Conservation (phyloP, 2,329 filamentous ascomycete species). For the Septoria linicola region DNA sequence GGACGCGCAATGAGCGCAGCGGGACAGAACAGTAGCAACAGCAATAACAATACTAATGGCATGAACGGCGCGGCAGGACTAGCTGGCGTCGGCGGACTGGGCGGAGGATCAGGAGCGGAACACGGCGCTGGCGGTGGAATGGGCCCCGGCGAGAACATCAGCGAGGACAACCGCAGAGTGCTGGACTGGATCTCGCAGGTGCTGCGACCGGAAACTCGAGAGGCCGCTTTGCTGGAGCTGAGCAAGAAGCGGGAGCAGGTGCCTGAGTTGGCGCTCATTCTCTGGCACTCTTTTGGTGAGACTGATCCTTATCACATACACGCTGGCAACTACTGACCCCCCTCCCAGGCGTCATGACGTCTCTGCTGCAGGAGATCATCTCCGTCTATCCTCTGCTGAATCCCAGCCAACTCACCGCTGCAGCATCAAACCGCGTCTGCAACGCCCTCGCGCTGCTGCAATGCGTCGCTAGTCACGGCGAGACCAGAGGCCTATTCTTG, state of each 20-base stretch:
- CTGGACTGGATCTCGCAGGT: constrained; percentile 90
- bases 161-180: constrained; percentile 87
- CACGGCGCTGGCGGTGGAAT: constrained; percentile 33
- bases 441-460: constrained; percentile 94
- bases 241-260: constrained; percentile 99
- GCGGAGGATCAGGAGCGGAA: constrained; percentile 21
- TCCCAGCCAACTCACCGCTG: constrained; percentile 92
- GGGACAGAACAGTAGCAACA: constrained; percentile 33
- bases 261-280: constrained; percentile 87
- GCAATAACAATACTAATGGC: constrained; percentile 9
- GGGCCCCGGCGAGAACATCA: constrained; percentile 39
- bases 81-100: constrained; percentile 18
- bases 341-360: constrained; percentile 87
- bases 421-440: constrained; percentile 95
- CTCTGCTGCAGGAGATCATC: constrained; percentile 95
- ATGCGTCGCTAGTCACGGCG: constrained; percentile 95
- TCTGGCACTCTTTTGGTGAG: constrained; percentile 98
- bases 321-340: no score
- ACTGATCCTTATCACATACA: constrained; percentile 15
- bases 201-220: constrained; percentile 80
- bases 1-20: constrained; percentile 38
- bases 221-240: constrained; percentile 87
- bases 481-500: constrained; percentile 88
- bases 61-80: constrained; percentile 23
- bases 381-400: constrained; percentile 96